Evolutionary conservation across 2,329 filamentous ascomycete genomes (phyloP), one percentile per base, ranked within the genome.

Genomic region (Emmonsiellopsis sp.): DNA sequence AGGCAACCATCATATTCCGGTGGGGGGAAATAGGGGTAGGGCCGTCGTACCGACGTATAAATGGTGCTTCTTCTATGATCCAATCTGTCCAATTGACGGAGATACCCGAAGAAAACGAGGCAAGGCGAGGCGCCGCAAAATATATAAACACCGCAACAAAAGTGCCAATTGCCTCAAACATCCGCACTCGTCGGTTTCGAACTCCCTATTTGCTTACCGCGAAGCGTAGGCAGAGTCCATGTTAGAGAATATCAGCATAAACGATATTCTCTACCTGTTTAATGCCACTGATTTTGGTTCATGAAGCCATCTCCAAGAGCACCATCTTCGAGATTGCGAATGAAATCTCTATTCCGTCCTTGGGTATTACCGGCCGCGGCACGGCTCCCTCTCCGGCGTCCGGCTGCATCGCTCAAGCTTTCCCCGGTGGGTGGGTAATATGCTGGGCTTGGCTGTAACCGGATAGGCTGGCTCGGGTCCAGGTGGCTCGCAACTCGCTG

Each of bases 381-480:
- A 53, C 90, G 80, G 66, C 89, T 92, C 44, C 87, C 86, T 67
- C 91, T 81, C 63, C 90, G 81, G 42, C 87, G 82, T 32, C 86
- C 79, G 70, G 73, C 82, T n/a, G 77, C 75, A 40, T n/a, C 81
- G 7, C 82, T 79, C 62, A 89, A 84, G 8, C 89, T 88, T 59
- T 97, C 92, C 6, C 87, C 84, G 1, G 92, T 88, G 16, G 93
- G 93, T 9, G 93, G 93, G 63, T 97, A 98, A 71, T 98, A 98
- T 1, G 93, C 93, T 5, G 93, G 93, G 62, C 90, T 96, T 2
- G 93, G 93, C 67, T 98, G 93, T 54, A 97, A 73, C 49, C 93
- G 83, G 63, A 98, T 97, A 0, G 93, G 93, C 56, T 91, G 88
- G 62, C 84, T 97, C 1, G 93, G 93, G 65, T 98, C 93, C 44